Evolutionary conservation across 2,329 filamentous ascomycete genomes (phyloP).

Genomic region (Epichloe amarillans): DNA sequence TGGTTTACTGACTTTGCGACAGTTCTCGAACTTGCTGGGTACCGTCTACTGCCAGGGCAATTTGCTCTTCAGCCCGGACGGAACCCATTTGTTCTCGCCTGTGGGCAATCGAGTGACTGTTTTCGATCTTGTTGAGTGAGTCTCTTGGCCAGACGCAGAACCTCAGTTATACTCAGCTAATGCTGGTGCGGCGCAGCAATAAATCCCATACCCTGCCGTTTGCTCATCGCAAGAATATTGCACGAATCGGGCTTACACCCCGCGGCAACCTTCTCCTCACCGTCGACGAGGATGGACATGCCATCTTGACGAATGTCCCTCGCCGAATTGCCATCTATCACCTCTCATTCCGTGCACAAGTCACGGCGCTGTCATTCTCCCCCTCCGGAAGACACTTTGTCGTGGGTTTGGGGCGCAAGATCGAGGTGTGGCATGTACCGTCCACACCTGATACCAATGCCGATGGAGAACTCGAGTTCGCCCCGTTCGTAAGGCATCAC

Average conservation of each 20-base stretch:
- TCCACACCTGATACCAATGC: constrained; percentile 69
- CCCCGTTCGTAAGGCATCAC: constrained; percentile 81
- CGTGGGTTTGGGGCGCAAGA: constrained; percentile 70
- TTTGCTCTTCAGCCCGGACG: constrained; percentile 90
- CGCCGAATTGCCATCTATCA: constrained; percentile 81
- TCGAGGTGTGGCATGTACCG: constrained; percentile 94
- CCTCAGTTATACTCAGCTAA: neutral
- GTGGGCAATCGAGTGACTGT: constrained; percentile 93
- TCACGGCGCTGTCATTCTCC: constrained; percentile 78
- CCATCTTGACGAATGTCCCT: constrained; percentile 82
- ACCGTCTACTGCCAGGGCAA: constrained; percentile 98
- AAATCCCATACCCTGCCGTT: constrained; percentile 81
- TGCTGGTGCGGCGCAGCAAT: constrained; percentile 39
- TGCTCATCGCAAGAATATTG: constrained; percentile 86
- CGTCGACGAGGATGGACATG: constrained; percentile 85
- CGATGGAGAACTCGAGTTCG: constrained; percentile 81
- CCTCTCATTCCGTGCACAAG: constrained; percentile 80
- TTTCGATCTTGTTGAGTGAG: constrained; percentile 90
- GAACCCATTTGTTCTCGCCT: constrained; percentile 86
- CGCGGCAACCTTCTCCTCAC: constrained; percentile 85
- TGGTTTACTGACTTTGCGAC: constrained; percentile 1
- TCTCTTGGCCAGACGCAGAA: neutral
- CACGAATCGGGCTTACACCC: constrained; percentile 75
- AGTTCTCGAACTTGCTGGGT: constrained; percentile 97
- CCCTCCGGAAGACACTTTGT: constrained; percentile 86